A percentile compares a stretch with the other conserved stretches of the same genome.
Evolutionary conservation across 2,329 filamentous ascomycete genomes (phyloP).

Genomic region (Penicillium sp.): DNA sequence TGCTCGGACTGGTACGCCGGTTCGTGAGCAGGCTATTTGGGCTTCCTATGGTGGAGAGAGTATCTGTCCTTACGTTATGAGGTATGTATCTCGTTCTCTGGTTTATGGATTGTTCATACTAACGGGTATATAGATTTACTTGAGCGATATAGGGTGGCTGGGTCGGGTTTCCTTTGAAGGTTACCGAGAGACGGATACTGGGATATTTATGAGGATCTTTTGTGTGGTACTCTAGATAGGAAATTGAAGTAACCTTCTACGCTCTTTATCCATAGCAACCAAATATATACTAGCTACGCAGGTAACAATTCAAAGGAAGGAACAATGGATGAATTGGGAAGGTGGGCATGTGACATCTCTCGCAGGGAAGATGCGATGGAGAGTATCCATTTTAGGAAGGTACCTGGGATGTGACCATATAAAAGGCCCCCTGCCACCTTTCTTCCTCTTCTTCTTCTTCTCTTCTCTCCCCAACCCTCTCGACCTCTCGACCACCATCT

Average conservation of each 20-base stretch:
- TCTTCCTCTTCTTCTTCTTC: neutral
- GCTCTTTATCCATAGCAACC: neutral
- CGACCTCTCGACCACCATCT: neutral
- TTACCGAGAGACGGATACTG: neutral
- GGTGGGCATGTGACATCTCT: neutral
- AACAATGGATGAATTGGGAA: neutral
- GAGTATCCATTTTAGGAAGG: neutral
- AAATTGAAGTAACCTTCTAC: neutral
- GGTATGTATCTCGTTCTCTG: constrained; percentile 15
- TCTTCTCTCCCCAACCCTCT: neutral
- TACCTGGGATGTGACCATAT: neutral
- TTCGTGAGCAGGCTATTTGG: constrained; percentile 30
- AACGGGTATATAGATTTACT: neutral
- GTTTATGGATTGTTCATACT: neutral
- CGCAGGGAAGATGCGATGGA: neutral
- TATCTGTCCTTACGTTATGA: constrained; percentile 27
- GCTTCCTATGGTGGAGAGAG: constrained; percentile 26
- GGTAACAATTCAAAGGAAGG: neutral
- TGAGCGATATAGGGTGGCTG: neutral
- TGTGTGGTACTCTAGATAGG: too few relatives aligned
- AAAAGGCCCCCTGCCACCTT: neutral
- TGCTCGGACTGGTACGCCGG: constrained; percentile 26
- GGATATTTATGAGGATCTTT: neutral
- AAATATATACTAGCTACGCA: too few relatives aligned
- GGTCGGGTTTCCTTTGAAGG: neutral